Base-by-base conservation (phyloP, 2,329 filamentous ascomycete species). In the Alternaria arbusti region DNA sequence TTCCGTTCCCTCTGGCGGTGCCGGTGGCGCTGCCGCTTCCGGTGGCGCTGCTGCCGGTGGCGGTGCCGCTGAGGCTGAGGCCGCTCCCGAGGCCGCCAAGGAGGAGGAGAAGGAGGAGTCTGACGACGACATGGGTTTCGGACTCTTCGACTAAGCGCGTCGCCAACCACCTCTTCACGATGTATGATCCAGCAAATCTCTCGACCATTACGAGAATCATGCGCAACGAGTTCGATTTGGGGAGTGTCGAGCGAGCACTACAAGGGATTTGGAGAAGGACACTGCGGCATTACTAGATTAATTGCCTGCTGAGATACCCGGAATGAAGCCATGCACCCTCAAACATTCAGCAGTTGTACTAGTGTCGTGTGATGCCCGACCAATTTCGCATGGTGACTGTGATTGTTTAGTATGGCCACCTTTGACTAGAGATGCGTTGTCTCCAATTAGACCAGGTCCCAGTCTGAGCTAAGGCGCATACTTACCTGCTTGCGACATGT, bases 1-100 rank as follows among this genome's bases (percentile, higher is more conserved):
- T 78, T 97, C 95, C 85, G 95, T 99, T 81, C 94, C 96, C 84
- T 93, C 92, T 80, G 96, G 94, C 79, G 94, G 94, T 84, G 88
- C 86, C 80, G 92, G 87, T 84, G 92, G 87, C 84, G 92, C 87
- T 77, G 86, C 85, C 78, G 86, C 86, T 78, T 87, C 85, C 73
- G 84, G 86, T 82, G 89, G 85, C 81, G 91, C 85, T 80, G 92
- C 86, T 79, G 91, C 85, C 76, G 92, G 85, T 75, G 89, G 84
- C 75, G 90, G 85, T 74, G 89, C 87, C 61, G 71, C 76, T 40
- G 75, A 78, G 61, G 81, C 78, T 63, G 82, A 63, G 60, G 60
- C 81, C 74, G 78, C 77, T 74, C 88, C 86, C 71, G 84, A 83
- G 69, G 85, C 88, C 74, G 87, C 87, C 80, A 89, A 90, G 83